Evolutionary conservation across 768 basidiomycete species (phyloP).

Genomic region (Tricholoma flavovirens): DNA sequence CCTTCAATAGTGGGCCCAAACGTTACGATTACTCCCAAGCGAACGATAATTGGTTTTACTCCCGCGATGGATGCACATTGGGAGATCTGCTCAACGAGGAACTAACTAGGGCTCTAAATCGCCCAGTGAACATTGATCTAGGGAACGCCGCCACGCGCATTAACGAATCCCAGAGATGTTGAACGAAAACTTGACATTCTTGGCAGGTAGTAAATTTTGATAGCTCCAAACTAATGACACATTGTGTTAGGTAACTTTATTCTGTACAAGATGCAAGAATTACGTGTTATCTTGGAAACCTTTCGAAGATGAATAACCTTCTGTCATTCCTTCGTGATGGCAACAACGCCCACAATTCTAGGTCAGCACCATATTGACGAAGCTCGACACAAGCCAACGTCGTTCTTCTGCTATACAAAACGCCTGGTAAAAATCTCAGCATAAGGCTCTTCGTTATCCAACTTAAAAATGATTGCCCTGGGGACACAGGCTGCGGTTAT

Average conservation of each 20-base stretch:
- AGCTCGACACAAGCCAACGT: background rate
- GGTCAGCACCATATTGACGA: background rate
- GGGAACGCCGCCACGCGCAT: background rate
- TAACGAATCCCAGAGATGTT: background rate
- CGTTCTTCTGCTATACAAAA: background rate
- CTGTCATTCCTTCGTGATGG: background rate
- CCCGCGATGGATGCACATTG: conserved; percentile 58
- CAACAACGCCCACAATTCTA: background rate
- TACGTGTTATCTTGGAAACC: background rate
- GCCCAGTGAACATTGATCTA: conserved; percentile 26
- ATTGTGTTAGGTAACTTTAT: too few relatives aligned
- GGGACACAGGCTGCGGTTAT: too few relatives aligned
- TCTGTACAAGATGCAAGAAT: background rate
- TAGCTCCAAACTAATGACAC: too few relatives aligned
- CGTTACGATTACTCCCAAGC: conserved; percentile 72
- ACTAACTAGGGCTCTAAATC: conserved; percentile 35
- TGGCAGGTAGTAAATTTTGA: background rate
- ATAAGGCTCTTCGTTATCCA: too few relatives aligned
- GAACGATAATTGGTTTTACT: conserved; percentile 68
- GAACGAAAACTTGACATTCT: background rate
- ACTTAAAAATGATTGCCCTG: too few relatives aligned
- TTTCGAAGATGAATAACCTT: too few relatives aligned
- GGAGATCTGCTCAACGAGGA: conserved; percentile 64
- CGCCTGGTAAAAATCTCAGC: background rate
- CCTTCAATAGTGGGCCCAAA: conserved; percentile 73